Evolutionary conservation across 345 rosid genomes (phyloP).

Genomic region (Citrus glauca): DNA sequence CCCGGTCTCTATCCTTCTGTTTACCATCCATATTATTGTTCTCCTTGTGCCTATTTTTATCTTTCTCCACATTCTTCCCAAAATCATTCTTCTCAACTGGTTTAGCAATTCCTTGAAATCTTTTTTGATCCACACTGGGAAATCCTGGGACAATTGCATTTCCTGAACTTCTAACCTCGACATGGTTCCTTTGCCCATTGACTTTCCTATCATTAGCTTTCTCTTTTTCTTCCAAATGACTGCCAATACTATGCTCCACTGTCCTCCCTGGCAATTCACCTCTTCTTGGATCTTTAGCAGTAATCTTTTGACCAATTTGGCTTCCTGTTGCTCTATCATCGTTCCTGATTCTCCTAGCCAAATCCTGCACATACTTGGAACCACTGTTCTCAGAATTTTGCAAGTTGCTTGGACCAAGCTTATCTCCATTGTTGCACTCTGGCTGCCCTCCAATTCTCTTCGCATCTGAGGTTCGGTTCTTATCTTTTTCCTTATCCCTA

Average conservation of each 20-base stretch:
- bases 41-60: constrained; percentile 31
- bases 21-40: constrained; percentile 27
- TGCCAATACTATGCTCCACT: constrained; percentile 16
- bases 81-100: constrained; percentile 36
- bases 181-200: constrained; percentile 23
- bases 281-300: constrained; percentile 21
- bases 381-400: constrained; percentile 34
- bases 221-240: constrained; percentile 24
- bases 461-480: constrained; percentile 28
- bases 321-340: constrained; percentile 45
- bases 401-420: constrained; percentile 23
- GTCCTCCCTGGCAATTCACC: constrained; percentile 22
- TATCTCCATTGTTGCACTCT: constrained; percentile 21
- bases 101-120: constrained; percentile 27
- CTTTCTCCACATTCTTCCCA: constrained; percentile 32
- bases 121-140: constrained; percentile 32
- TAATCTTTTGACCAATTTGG: constrained; percentile 31
- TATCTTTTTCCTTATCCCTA: constrained; percentile 34
- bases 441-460: constrained; percentile 26
- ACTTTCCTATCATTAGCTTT: constrained; percentile 25
- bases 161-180: constrained; percentile 22
- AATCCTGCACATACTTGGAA: constrained; percentile 41
- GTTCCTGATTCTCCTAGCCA: constrained; percentile 48
- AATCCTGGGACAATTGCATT: constrained; percentile 21
- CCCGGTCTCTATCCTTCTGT: constrained; percentile 26